Evolutionary conservation across 2,329 filamentous ascomycete species (phyloP), one percentile per base, ranked within the genome.

Genomic region (Phoma sp.): DNA sequence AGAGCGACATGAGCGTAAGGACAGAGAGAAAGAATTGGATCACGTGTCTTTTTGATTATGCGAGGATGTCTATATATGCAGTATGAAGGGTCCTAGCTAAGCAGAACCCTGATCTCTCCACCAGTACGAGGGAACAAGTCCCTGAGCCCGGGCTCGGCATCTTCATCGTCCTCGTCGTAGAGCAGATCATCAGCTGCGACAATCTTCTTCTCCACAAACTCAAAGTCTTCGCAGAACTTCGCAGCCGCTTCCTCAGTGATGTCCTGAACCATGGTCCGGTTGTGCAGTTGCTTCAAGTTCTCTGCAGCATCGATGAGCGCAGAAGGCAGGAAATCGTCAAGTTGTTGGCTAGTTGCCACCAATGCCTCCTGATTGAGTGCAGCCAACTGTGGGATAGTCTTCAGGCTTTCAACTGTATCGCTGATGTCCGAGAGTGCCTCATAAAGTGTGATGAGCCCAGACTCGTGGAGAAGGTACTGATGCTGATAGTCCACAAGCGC

Each of bases 291-390:
- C 60, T 88, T 88, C 21, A 98, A 75, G 56, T 92, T 91, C 43
- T 95, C 90, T 64, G 91, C 87, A 2, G 93, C 93, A 71, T 99
- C 95, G 81, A 97, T 93, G 25, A 96, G 82, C 2, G 93, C 95
- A 1, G 92, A 96, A 0, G 95, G 93, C 20, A 99, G 80, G 76
- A 98, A 99, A 56, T 92, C 87, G 68, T 99, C 95, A 6, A 99
- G 81, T 33, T 83, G 84, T 65, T 93, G 90, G 65, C 91, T 91
- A 2, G 88, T 87, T 42, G 81, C 77, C 1, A 83, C 77, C n/a
- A 98, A 79, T 0, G 82, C 75, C 5, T 82, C 76, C 0, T 84
- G 82, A 53, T 87, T 83, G 67, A 91, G 84, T 4, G 82, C 76
- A 0, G 82, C 78, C 1, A 89, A 78, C 1, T 69, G 68, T 1